These are phyloP conservation scores for Posidonia oceanica DNA, from an alignment of 116 monocot genomes.

Conservation along the genomic window DNA sequence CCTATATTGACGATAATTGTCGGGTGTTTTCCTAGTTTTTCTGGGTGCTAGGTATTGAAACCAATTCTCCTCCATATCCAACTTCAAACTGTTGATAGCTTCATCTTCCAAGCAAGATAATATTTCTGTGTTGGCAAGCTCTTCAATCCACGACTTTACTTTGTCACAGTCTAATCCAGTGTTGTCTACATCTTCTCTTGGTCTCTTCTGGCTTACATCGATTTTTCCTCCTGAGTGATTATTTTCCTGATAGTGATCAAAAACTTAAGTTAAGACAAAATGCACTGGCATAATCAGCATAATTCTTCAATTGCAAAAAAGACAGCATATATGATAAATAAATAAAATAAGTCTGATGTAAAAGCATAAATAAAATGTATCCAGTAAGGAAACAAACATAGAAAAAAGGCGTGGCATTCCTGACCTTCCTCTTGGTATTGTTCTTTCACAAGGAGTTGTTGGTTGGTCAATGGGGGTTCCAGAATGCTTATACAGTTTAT, in stretches of 20 bases:
- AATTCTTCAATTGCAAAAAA: too few relatives aligned
- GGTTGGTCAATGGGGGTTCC: too few relatives aligned
- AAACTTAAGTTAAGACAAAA: not conserved
- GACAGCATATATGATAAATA: too few relatives aligned
- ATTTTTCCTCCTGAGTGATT: not conserved
- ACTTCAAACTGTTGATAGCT: conserved; percentile 27
- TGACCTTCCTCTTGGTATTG: too few relatives aligned
- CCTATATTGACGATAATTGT: conserved; percentile 43
- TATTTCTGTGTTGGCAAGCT: not conserved
- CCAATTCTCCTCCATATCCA: conserved; percentile 61
- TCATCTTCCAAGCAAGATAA: not conserved
- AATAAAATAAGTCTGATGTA: too few relatives aligned
- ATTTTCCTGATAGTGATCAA: not conserved
- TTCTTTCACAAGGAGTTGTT: too few relatives aligned
- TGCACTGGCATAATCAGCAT: not conserved
- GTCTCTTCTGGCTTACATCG: not conserved
- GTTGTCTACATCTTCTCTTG: not conserved
- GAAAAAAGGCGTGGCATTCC: too few relatives aligned
- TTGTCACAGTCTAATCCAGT: not conserved
- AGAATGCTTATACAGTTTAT: too few relatives aligned
- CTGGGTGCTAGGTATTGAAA: conserved; percentile 56
- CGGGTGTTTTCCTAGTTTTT: conserved; percentile 7
- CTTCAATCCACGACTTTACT: not conserved
- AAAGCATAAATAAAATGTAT: too few relatives aligned
- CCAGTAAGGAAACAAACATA: too few relatives aligned